Evolutionary conservation across 2,329 filamentous ascomycete species (phyloP).

Genomic region (Aspergillus felis): DNA sequence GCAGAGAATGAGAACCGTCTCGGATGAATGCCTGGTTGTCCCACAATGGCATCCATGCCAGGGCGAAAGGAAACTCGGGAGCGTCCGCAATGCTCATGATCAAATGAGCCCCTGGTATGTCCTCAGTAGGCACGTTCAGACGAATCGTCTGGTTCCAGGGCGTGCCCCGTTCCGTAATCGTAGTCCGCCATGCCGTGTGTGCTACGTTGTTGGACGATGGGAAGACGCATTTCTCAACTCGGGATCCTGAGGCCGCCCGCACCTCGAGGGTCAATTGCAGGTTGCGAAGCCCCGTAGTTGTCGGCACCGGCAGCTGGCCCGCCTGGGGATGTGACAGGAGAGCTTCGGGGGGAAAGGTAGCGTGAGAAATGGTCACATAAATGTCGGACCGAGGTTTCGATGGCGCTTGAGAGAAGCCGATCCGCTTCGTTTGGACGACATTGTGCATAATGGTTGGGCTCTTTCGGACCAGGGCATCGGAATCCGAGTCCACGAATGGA

Average conservation of each 20-base stretch:
- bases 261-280: constrained; percentile 89
- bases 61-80: constrained; percentile 81
- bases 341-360: constrained; percentile 66
- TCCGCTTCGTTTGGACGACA: constrained; percentile 75
- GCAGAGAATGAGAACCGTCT: constrained; percentile 75
- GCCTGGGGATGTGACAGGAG: constrained; percentile 67
- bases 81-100: constrained; percentile 87
- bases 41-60: constrained; percentile 93
- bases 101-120: constrained; percentile 79
- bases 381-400: constrained; percentile 89
- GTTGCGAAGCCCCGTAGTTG: constrained; percentile 64
- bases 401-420: constrained; percentile 90
- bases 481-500: constrained; percentile 72
- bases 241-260: constrained; percentile 70
- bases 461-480: constrained; percentile 74
- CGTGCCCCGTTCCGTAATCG: constrained; percentile 72
- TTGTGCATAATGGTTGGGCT: constrained; percentile 85
- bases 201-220: constrained; percentile 75
- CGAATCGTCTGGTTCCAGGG: constrained; percentile 86
- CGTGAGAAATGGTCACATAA: constrained; percentile 79
- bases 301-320: constrained; percentile 71
- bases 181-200: constrained; percentile 83
- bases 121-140: constrained; percentile 70
- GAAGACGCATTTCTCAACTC: constrained; percentile 83
- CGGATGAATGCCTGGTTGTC: constrained; percentile 83